Percentiles rank a stretch among this genome's conserved stretches.
Conservation (phyloP, 2,329 filamentous ascomycete species). For the Gyromitra esculenta region DNA sequence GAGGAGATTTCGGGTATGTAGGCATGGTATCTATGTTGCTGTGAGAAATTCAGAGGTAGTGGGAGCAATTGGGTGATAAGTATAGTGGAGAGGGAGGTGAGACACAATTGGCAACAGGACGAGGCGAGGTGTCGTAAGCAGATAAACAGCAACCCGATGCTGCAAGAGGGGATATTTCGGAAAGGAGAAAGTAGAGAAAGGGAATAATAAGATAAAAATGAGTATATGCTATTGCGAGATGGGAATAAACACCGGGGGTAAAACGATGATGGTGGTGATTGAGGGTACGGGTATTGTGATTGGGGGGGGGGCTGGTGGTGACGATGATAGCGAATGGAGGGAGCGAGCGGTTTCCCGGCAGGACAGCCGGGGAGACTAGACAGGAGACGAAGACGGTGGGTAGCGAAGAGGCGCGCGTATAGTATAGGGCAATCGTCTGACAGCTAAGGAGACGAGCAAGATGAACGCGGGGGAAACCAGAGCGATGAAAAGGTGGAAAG, state of each 20-base stretch:
- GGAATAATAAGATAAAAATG: slow-evolving; percentile 5
- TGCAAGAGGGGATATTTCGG: slow-evolving; percentile 9
- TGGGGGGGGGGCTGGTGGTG: background rate
- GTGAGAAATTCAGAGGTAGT: background rate
- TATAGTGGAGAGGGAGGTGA: slow-evolving; percentile 28
- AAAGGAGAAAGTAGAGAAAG: slow-evolving; percentile 3
- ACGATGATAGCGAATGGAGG: background rate
- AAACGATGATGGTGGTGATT: background rate
- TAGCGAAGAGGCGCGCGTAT: slow-evolving; percentile 11
- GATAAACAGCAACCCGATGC: slow-evolving; percentile 23
- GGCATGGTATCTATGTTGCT: slow-evolving; percentile 37
- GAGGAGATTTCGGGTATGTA: slow-evolving; percentile 34
- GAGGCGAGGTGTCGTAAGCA: slow-evolving; percentile 28
- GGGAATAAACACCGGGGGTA: slow-evolving; percentile 1
- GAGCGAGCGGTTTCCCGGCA: background rate
- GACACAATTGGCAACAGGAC: slow-evolving; percentile 40
- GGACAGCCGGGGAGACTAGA: slow-evolving; percentile 1
- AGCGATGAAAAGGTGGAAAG: background rate
- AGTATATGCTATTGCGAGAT: slow-evolving; percentile 20
- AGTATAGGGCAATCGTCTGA: slow-evolving; percentile 10
- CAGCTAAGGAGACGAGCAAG: background rate
- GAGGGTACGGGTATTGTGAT: background rate
- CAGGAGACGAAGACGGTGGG: background rate
- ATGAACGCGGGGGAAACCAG: slow-evolving; percentile 2
- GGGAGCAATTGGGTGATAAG: slow-evolving; percentile 33